Evolutionary conservation across 805 yeast species (phyloP).

Genomic region (Vanderwaltozyma tropicalis): DNA sequence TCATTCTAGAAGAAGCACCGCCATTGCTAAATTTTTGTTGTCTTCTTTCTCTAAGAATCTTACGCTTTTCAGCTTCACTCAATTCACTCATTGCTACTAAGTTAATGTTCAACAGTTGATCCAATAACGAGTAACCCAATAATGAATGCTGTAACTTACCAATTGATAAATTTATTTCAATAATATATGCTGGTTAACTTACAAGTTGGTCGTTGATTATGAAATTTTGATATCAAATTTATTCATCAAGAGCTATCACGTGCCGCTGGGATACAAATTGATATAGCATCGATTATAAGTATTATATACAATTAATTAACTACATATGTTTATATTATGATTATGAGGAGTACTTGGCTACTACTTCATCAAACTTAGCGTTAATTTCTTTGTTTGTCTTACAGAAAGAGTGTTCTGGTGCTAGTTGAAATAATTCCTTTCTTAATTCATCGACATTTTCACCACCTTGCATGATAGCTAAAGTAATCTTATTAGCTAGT

Average conservation of each 20-base stretch:
- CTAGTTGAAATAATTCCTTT: slow-evolving; percentile 34
- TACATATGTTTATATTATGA: too few species aligned
- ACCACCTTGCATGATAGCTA: slow-evolving; percentile 48
- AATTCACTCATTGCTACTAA: slow-evolving; percentile 35
- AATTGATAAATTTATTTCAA: too few species aligned
- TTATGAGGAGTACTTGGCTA: slow-evolving; percentile 38
- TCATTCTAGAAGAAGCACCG: slow-evolving; percentile 43
- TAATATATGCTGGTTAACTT: too few species aligned
- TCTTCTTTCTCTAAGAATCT: slow-evolving; percentile 50
- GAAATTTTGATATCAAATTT: too few species aligned
- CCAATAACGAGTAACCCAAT: background rate
- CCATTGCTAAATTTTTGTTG: slow-evolving; percentile 52
- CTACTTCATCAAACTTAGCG: slow-evolving; percentile 57
- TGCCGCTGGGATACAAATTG: too few species aligned
- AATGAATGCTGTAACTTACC: background rate
- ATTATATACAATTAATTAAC: background rate
- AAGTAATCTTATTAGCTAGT: slow-evolving; percentile 56
- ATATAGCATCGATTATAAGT: too few species aligned
- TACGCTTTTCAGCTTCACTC: slow-evolving; percentile 48
- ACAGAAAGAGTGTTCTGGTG: slow-evolving; percentile 49
- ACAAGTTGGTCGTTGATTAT: too few species aligned
- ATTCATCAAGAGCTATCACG: too few species aligned
- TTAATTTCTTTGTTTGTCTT: slow-evolving; percentile 52
- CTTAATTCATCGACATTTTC: slow-evolving; percentile 34
- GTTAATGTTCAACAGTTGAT: background rate